Conservation (phyloP, 306 rosid species). For the Pueraria montana region DNA sequence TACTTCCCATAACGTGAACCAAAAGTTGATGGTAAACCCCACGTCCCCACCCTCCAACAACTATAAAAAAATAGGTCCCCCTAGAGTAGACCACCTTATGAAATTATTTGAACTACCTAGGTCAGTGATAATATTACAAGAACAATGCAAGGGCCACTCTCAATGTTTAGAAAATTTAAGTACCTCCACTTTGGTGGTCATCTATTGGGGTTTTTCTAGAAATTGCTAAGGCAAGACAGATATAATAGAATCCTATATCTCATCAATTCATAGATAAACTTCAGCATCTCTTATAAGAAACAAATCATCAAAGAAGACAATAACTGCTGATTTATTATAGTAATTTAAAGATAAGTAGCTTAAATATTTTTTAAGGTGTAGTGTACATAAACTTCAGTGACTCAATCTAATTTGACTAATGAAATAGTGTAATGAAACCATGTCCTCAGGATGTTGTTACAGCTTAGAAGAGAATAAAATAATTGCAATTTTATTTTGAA, state of each 20-base stretch:
- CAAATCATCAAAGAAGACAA: neutral
- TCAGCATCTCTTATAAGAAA: neutral
- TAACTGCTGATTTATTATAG: neutral
- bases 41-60: neutral
- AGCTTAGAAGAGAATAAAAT: conserved; percentile 17
- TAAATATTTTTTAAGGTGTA: neutral
- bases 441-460: neutral
- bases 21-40: neutral
- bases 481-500: neutral
- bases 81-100: conserved; percentile 11
- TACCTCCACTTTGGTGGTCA: neutral
- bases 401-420: neutral
- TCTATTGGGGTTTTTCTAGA: neutral
- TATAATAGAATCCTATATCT: neutral
- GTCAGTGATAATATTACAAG: conserved; percentile 1
- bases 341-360: neutral
- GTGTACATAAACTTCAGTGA: neutral
- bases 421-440: neutral
- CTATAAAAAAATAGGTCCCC: neutral
- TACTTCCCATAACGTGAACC: neutral
- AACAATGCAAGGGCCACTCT: conserved; percentile 5
- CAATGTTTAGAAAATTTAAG: neutral
- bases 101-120: conserved; percentile 26
- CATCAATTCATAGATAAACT: neutral
- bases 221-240: conserved; percentile 12